Evolutionary conservation across 73 alveolate species (phyloP).

Genomic region (Paramecium sexaurelia): DNA sequence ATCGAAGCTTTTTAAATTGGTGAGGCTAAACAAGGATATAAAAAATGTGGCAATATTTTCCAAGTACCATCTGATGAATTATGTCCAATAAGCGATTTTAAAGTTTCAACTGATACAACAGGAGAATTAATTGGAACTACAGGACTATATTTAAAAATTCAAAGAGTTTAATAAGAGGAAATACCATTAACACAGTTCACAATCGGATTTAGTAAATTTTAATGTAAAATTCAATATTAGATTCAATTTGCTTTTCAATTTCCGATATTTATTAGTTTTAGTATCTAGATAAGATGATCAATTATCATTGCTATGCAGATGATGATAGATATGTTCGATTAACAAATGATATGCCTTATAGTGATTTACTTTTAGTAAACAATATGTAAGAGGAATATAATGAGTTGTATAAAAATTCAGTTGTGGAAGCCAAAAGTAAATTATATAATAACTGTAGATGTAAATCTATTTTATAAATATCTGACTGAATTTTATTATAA

Average conservation of each 20-base stretch:
- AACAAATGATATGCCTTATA: not conserved
- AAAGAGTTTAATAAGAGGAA: not conserved
- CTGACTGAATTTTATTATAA: conserved; percentile 4
- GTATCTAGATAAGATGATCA: not conserved
- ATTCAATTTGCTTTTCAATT: not conserved
- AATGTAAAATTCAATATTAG: not conserved
- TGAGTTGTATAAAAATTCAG: not conserved
- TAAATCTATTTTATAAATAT: not conserved
- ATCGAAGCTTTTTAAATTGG: not conserved
- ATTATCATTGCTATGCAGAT: not conserved
- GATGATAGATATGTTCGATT: not conserved
- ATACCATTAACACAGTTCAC: not conserved
- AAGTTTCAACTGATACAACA: not conserved
- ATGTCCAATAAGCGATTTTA: conserved; percentile 8
- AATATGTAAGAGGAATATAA: not conserved
- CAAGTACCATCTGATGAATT: not conserved
- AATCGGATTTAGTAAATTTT: not conserved
- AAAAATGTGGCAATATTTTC: not conserved
- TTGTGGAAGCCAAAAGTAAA: not conserved
- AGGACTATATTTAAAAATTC: not conserved
- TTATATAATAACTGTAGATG: not conserved
- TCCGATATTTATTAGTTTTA: not conserved
- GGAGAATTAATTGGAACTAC: not conserved
- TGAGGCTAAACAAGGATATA: not conserved
- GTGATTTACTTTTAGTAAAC: not conserved